phyloP scores from a whole-genome alignment of 1,139 yeast genomes.

The Suhomyces coccinellae region DNA sequence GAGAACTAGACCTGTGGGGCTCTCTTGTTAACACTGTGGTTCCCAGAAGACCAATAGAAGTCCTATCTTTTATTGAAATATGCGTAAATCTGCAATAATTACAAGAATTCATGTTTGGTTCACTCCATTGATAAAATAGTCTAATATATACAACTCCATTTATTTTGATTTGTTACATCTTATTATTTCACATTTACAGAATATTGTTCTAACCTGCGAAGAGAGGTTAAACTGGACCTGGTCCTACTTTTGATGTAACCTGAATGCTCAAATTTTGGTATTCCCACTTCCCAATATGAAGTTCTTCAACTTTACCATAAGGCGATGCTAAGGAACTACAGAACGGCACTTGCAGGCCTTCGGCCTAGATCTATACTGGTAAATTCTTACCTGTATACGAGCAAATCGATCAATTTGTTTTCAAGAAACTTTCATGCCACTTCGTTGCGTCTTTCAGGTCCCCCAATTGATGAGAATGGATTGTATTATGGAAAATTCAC shows the following conservation, averaged over 20 bases:
- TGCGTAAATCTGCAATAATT: too few relatives aligned
- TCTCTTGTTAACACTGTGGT: too few relatives aligned
- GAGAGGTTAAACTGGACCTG: too few relatives aligned
- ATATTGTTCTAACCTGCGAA: too few relatives aligned
- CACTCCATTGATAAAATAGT: too few relatives aligned
- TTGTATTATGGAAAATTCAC: slow-evolving; percentile 40
- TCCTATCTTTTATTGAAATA: too few relatives aligned
- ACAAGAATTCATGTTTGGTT: too few relatives aligned
- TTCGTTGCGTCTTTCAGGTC: slow-evolving; percentile 2
- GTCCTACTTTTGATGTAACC: neutral
- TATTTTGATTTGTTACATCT: too few relatives aligned
- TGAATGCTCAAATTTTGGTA: neutral
- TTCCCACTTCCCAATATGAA: slow-evolving; percentile 2
- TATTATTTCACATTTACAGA: too few relatives aligned
- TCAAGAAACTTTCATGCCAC: neutral
- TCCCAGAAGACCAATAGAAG: too few relatives aligned
- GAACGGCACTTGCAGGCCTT: neutral
- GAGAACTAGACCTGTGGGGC: too few relatives aligned
- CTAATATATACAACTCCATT: too few relatives aligned
- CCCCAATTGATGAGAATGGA: slow-evolving; percentile 25
- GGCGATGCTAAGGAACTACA: neutral
- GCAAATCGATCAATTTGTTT: neutral
- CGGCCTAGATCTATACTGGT: neutral
- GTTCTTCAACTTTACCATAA: neutral
- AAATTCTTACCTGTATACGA: neutral